These are phyloP conservation scores for Purpureocillium lavendulum DNA, from an alignment of 2,329 filamentous ascomycete species.

Conservation along the genomic window DNA sequence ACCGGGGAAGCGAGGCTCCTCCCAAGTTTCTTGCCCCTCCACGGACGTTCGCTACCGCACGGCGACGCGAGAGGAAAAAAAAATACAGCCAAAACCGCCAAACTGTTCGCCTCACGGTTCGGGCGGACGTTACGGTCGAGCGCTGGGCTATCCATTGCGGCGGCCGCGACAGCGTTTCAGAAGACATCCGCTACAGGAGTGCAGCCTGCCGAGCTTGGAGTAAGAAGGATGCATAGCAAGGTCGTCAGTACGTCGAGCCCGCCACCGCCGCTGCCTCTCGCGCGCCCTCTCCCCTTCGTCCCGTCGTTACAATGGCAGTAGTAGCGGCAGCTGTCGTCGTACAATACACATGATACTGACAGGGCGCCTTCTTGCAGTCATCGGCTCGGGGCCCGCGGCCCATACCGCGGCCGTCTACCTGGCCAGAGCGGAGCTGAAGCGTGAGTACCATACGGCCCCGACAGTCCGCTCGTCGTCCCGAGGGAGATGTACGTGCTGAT, in stretches of 20 bases:
- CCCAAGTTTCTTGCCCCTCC: too few species aligned
- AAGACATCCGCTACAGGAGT: slow-evolving; percentile 27
- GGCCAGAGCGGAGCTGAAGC: slow-evolving; percentile 86
- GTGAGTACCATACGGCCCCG: slow-evolving; percentile 29
- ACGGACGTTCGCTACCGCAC: too few species aligned
- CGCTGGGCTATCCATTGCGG: slow-evolving; percentile 64
- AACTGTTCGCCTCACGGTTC: slow-evolving; percentile 84
- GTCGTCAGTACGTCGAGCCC: slow-evolving; percentile 64
- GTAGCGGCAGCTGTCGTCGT: too few species aligned
- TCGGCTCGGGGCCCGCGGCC: slow-evolving; percentile 92
- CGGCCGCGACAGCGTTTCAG: slow-evolving; percentile 56
- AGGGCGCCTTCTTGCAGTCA: slow-evolving; percentile 40
- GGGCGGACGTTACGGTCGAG: slow-evolving; percentile 69
- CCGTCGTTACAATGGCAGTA: too few species aligned
- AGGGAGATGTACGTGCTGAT: slow-evolving; percentile 6
- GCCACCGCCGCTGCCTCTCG: neutral
- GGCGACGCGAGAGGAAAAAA: too few species aligned
- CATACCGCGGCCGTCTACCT: slow-evolving; percentile 97
- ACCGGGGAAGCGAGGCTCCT: too few species aligned
- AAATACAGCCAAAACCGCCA: slow-evolving; percentile 47
- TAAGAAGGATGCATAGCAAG: slow-evolving; percentile 78
- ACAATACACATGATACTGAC: neutral
- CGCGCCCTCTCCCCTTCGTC: too few species aligned
- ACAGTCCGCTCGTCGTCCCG: neutral
- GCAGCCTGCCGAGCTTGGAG: slow-evolving; percentile 23